Evolutionary conservation across 2,329 filamentous ascomycete species (phyloP), one percentile per base, ranked within the genome.

Genomic region (Exophiala aquamarina): DNA sequence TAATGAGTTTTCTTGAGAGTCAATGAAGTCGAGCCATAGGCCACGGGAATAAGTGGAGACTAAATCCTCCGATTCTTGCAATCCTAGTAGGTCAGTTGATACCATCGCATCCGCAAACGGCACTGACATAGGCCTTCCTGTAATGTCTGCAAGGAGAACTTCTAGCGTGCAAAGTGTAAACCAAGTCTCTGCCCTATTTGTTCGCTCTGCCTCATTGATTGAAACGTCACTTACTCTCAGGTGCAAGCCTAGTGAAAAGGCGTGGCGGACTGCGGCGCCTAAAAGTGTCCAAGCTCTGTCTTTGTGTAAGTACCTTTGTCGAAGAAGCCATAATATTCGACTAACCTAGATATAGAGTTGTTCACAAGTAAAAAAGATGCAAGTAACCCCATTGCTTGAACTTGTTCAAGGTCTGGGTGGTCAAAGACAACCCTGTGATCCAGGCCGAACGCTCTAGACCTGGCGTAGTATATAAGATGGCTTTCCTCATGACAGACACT

Each of bases 211-310:
- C 7, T 52, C 44, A 8, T 46, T 31, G 14, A 61, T 36, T 5
- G 9, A 14, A 6, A 34, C 50, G n/a, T 49, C 48, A 3, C 54
- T 52, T 9, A 53, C 45, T 32, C 17, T 44, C n/a, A 64, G 47
- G 37, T 63, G 54, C 32, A 64, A 44, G 8, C 60, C 61, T 4
- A 63, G 44, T 3, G 60, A 51, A 15, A 54, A 58, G 4, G 61
- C 60, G 38, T 57, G 56, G 13, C 61, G 57, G 17, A 59, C 51
- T 3, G 58, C 61, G 3, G 60, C 48, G 9, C 58, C 61, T 13
- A 49, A 34, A 11, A 55, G 34, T 26, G 52, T 62, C 61, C 60
- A 64, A n/a, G 61, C 52, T 34, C 61, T 63, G 44, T n/a, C n/a
- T n/a, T n/a, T n/a, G n/a, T n/a, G 18, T 18, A 9, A 32, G 18